phyloP scores from a whole-genome alignment of 2,329 filamentous ascomycete species.

The Colletotrichum navitas region DNA sequence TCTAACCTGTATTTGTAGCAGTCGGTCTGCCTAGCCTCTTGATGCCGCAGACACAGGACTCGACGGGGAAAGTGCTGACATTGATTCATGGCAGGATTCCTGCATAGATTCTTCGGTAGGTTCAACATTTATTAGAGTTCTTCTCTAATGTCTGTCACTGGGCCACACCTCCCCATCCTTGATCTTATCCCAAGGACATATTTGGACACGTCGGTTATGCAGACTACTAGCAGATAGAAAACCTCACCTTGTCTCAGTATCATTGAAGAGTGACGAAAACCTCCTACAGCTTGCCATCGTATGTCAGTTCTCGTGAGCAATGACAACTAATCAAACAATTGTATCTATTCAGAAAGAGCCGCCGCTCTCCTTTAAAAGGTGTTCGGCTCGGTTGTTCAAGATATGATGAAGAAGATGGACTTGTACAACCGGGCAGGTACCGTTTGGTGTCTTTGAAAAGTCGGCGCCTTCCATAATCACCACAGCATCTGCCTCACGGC shows the following conservation, averaged over 20 bases:
- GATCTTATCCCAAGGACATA: neutral
- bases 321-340: neutral
- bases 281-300: neutral
- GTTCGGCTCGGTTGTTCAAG: neutral
- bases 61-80: neutral
- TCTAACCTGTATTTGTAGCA: neutral
- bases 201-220: neutral
- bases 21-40: neutral
- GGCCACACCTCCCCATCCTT: neutral
- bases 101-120: neutral
- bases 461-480: neutral
- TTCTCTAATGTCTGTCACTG: neutral
- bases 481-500: too few species aligned
- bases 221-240: neutral
- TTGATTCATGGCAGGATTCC: neutral
- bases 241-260: neutral
- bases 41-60: neutral
- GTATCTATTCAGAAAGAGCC: neutral
- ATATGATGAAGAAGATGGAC: neutral
- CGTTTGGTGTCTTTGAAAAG: neutral
- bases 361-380: neutral
- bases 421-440: neutral
- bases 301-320: too few species aligned
- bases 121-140: neutral
- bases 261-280: neutral